Evolutionary conservation across 2,329 filamentous ascomycete genomes (phyloP), one percentile per base, ranked within the genome.

Genomic region (Beauveria asiatica): DNA sequence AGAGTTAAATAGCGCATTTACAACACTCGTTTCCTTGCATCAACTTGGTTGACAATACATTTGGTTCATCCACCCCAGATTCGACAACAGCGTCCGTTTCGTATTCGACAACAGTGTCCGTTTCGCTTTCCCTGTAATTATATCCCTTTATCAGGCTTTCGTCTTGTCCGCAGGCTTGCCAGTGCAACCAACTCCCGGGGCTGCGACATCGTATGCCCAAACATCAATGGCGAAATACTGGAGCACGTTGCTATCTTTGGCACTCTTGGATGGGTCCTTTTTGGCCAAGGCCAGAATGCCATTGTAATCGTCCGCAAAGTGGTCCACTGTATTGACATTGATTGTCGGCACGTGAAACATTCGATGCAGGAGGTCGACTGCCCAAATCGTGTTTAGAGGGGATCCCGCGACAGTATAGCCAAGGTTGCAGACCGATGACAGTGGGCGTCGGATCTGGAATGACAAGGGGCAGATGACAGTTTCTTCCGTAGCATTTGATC

Each of bases 221-320:
- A 77, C 83, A 61, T 88, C 84, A 7, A 87, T 78, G 5, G 87
- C 86, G 68, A 90, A 89, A 70, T 85, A 87, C 71, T 87, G 83
- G 46, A 89, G 75, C 0, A 80, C 78, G 63, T 87, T 80, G 37
- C 80, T 85, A 71, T 89, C 85, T 30, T 78, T 74, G 3, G 75
- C 80, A 3, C 79, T 74, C 27, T 78, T 76, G 5, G 75, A 72
- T 8, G 81, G 78, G 8, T 78, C 73, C 11, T 67, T 64, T 63
- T 74, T 70, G 0, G 84, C 83, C 25, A 85, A 74, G 13, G 77
- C 76, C 1, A 86, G 55, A 2, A 80, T 79, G 2, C 78, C 80
- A 3, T 75, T 71, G 68, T 87, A 87, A 53, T 76, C 77, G 54
- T 84, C 83, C 7, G 83, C 78, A 65, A 80, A 87, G 72, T 89